phyloP scores from a whole-genome alignment of 2,329 filamentous ascomycete species.

The Gnomoniopsis sp. region DNA sequence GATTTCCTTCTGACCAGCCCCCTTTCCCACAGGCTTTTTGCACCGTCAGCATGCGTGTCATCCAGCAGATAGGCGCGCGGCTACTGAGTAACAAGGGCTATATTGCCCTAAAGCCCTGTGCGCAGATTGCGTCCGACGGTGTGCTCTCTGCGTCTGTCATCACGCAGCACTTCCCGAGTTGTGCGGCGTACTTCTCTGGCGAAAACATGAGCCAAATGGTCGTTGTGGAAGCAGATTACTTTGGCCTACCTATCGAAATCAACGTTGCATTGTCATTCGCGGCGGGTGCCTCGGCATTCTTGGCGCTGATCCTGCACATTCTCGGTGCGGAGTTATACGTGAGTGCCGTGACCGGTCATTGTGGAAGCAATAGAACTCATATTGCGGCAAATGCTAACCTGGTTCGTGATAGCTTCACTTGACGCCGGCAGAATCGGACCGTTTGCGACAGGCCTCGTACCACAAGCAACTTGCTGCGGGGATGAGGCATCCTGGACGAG shows the following conservation, averaged over 20 bases:
- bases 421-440: constrained; percentile 50
- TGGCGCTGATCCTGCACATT: constrained; percentile 49
- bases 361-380: constrained; percentile 1
- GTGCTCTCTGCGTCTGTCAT: constrained; percentile 27
- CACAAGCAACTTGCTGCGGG: constrained; percentile 54
- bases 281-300: constrained; percentile 52
- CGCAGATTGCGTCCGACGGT: constrained; percentile 41
- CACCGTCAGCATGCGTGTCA: constrained; percentile 50
- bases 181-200: constrained; percentile 34
- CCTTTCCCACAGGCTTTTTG: constrained; percentile 34
- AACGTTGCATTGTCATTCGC: constrained; percentile 41
- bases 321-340: constrained; percentile 47
- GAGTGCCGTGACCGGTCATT: constrained; percentile 19
- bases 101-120: constrained; percentile 37
- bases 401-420: constrained; percentile 38
- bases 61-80: constrained; percentile 39
- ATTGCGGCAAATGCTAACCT: neutral
- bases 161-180: constrained; percentile 40
- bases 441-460: constrained; percentile 53
- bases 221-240: constrained; percentile 32
- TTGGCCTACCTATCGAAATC: constrained; percentile 26
- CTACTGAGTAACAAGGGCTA: constrained; percentile 33
- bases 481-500: constrained; percentile 43
- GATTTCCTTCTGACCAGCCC: too few species aligned
- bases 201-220: constrained; percentile 24